A percentile compares a stretch with the other conserved stretches of the same genome.
Conservation (phyloP, 1,139 yeast species). For the Candida tetrigidarum region DNA sequence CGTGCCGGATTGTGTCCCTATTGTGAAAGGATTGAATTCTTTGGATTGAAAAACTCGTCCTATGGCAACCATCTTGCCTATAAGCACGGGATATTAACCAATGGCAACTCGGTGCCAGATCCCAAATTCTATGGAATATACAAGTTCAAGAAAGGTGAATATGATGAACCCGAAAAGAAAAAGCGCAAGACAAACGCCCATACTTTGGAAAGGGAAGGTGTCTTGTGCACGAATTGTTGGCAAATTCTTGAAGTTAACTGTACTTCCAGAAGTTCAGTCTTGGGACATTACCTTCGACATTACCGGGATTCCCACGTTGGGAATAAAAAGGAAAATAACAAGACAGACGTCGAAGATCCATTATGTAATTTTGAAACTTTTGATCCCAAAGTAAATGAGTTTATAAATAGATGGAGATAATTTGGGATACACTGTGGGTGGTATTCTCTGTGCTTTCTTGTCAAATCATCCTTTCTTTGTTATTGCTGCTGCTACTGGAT, state of each 20-base stretch:
- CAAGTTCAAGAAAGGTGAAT: conserved; percentile 19
- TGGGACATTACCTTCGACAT: conserved; percentile 21
- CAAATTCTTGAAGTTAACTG: conserved; percentile 24
- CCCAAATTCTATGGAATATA: conserved; percentile 19
- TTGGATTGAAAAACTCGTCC: conserved; percentile 37
- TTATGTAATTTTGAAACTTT: conserved; percentile 10
- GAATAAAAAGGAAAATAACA: conserved; percentile 14
- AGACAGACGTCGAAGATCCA: conserved; percentile 3
- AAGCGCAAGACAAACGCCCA: conserved; percentile 23
- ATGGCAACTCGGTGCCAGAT: conserved; percentile 29
- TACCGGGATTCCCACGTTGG: conserved; percentile 21
- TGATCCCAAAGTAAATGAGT: conserved; percentile 15
- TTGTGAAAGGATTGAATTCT: conserved; percentile 32
- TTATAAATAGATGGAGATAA: conserved; percentile 15
- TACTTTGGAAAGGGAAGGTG: conserved; percentile 22
- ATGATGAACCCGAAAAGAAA: conserved; percentile 20
- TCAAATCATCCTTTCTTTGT: not conserved
- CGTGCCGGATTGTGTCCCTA: conserved; percentile 37
- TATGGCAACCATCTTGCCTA: conserved; percentile 38
- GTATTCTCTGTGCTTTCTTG: not conserved
- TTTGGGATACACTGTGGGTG: not conserved
- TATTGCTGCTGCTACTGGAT: too few species aligned
- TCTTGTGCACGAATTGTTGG: conserved; percentile 23
- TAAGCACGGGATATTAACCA: conserved; percentile 40
- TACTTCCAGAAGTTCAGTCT: conserved; percentile 19